A percentile compares a stretch with the other conserved stretches of the same genome.
phyloP scores from a whole-genome alignment of 2,329 filamentous ascomycete genomes.

The Fusarium lyarnte region DNA sequence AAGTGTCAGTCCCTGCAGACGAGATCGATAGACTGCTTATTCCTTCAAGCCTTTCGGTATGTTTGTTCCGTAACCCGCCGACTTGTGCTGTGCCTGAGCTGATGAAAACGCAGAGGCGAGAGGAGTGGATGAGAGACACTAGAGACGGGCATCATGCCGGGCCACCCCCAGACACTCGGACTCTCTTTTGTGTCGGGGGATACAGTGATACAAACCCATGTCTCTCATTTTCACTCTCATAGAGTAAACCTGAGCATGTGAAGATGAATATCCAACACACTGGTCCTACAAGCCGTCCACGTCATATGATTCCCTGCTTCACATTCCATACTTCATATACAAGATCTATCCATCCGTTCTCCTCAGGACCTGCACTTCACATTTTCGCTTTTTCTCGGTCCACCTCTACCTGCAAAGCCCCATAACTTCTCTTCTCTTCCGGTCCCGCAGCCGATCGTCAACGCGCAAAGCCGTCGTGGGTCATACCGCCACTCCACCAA shows the following conservation, averaged over 20 bases:
- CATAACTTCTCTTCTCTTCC: conserved; percentile 17
- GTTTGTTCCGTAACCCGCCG: conserved; percentile 29
- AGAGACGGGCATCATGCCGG: neutral
- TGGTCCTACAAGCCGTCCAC: conserved; percentile 12
- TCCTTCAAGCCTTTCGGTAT: neutral
- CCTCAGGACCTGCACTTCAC: neutral
- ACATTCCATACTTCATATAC: neutral
- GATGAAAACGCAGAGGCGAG: neutral
- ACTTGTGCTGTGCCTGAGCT: conserved; percentile 1
- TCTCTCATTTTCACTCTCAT: neutral
- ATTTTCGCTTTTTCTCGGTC: conserved; percentile 16
- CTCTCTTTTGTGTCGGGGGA: neutral
- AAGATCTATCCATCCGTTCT: neutral
- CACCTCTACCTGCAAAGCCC: neutral
- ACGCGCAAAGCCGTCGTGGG: conserved; percentile 1
- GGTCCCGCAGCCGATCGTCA: conserved; percentile 17
- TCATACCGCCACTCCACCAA: neutral
- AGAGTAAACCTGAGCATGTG: conserved; percentile 19
- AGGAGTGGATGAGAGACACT: neutral
- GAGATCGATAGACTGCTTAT: conserved; percentile 28
- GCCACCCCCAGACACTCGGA: conserved; percentile 18
- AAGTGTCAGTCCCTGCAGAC: conserved; percentile 9
- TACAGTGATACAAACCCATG: conserved; percentile 12
- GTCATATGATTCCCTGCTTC: conserved; percentile 30
- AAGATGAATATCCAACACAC: conserved; percentile 14